Evolutionary conservation across 768 basidiomycete species (phyloP), one percentile per base, ranked within the genome.

Genomic region (Termitomyces sp.): DNA sequence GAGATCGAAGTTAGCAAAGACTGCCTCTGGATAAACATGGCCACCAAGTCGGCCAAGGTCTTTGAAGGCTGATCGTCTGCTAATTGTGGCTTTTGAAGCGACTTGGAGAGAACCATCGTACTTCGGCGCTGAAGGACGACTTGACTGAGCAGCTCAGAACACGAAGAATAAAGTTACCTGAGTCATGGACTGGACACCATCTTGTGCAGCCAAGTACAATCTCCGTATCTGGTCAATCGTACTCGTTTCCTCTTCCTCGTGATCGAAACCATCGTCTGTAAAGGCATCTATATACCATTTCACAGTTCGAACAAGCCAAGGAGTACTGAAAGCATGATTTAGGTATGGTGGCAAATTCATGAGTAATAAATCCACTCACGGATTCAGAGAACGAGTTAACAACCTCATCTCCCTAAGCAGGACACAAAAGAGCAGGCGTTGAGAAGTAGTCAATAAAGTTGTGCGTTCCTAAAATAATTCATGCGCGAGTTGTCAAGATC

Each of bases 331-430:
- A 52, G 16, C 12, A 40, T 45, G 47, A 43, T 24, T 57, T 44
- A 53, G 14, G n/a, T 42, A 8, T 51, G n/a, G 20, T 47, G n/a
- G 36, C 36, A 47, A 10, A 14, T 51, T 26, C 24, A 18, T 18
- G 42, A 24, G 22, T 30, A 14, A 28, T 20, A 12, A 20, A 30
- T 30, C 1, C 28, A 67, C 83, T 44, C 69, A 89, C 87, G 77
- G 68, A 68, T 86, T 88, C 28, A 86, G 66, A 0, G 87, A 88
- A 50, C 81, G 77, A 1, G 83, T 85, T 6, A 86, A 63, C 6
- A 88, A 70, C 53, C 90, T 73, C 36, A 88, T 79, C 64, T 89
- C 85, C 2, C 81, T 75, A 52, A 91, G 81, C 6, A 92, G 69
- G 20, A 81, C 73, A 56, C 78, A 80, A 53, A 88, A 77, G 24